Evolutionary conservation across 2,329 filamentous ascomycete genomes (phyloP).

Genomic region (Lachnellula occidentalis): DNA sequence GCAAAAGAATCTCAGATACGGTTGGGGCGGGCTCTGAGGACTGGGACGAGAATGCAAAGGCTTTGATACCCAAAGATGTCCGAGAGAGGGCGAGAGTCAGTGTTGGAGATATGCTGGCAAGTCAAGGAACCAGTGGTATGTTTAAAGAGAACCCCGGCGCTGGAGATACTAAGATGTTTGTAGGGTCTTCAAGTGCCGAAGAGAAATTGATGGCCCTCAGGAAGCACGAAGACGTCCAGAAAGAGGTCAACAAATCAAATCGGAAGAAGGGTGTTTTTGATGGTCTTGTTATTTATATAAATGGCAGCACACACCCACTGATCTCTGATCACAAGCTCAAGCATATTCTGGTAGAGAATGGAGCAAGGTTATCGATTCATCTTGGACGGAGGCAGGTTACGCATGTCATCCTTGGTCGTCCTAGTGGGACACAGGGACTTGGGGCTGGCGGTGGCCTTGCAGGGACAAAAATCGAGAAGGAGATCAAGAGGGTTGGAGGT

Average conservation of each 20-base stretch:
- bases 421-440: slow-evolving; percentile 36
- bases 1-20: slow-evolving; percentile 56
- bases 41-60: slow-evolving; percentile 42
- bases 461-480: slow-evolving; percentile 72
- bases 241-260: slow-evolving; percentile 33
- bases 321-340: slow-evolving; percentile 86
- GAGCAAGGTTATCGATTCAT: slow-evolving; percentile 63
- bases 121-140: slow-evolving; percentile 33
- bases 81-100: slow-evolving; percentile 31
- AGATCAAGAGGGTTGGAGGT: slow-evolving; percentile 63
- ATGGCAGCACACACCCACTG: slow-evolving; percentile 75
- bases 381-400: slow-evolving; percentile 72
- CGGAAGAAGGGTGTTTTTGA: slow-evolving; percentile 51
- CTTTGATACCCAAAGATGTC: slow-evolving; percentile 39
- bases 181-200: slow-evolving; percentile 30
- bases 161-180: neutral
- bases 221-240: slow-evolving; percentile 47
- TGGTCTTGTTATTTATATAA: slow-evolving; percentile 73
- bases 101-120: slow-evolving; percentile 50
- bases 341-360: slow-evolving; percentile 67
- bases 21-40: slow-evolving; percentile 59
- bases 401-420: slow-evolving; percentile 74
- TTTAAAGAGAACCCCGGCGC: slow-evolving; percentile 30
- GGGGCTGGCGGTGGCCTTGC: slow-evolving; percentile 72
- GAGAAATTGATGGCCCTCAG: slow-evolving; percentile 31